phyloP scores from a whole-genome alignment of 768 basidiomycete genomes.

The Auricularia heimuer region DNA sequence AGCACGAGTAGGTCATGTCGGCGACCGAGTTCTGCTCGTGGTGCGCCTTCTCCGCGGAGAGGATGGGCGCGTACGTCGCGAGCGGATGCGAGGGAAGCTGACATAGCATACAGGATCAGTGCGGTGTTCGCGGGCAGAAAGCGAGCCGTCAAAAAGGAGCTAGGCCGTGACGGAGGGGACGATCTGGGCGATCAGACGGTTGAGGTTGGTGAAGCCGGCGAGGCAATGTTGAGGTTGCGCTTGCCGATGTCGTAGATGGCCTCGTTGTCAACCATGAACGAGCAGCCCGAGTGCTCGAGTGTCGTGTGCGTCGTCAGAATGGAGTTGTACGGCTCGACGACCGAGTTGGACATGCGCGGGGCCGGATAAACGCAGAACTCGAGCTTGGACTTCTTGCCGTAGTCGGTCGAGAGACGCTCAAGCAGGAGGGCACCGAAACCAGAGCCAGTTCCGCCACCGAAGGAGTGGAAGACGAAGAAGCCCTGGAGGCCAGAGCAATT shows the following conservation, averaged over 20 bases:
- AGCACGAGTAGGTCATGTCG: slow-evolving; percentile 98
- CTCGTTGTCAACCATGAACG: slow-evolving; percentile 99
- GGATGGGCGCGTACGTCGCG: slow-evolving; percentile 88
- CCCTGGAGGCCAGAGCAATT: slow-evolving; percentile 98
- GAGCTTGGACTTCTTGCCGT: slow-evolving; percentile 98
- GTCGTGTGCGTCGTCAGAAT: slow-evolving; percentile 98
- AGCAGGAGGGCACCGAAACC: slow-evolving; percentile 97
- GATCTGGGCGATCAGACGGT: slow-evolving; percentile 95
- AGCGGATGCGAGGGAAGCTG: slow-evolving; percentile 93
- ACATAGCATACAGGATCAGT: slow-evolving; percentile 6
- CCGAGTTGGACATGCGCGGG: slow-evolving; percentile 86
- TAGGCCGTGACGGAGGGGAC: slow-evolving; percentile 97
- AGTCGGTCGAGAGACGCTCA: slow-evolving; percentile 94
- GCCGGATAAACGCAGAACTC: slow-evolving; percentile 98
- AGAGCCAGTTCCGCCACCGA: slow-evolving; percentile 98
- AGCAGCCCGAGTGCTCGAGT: slow-evolving; percentile 99
- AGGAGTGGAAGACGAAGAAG: slow-evolving; percentile 99
- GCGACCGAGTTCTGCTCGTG: slow-evolving; percentile 97
- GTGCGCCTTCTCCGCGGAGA: slow-evolving; percentile 89
- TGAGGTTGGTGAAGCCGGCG: slow-evolving; percentile 86
- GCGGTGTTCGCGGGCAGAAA: slow-evolving; percentile 29
- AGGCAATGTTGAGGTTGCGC: slow-evolving; percentile 75
- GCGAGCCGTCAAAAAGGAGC: slow-evolving; percentile 90
- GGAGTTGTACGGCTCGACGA: slow-evolving; percentile 98
- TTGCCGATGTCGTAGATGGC: slow-evolving; percentile 99